These are phyloP conservation scores for Casuarina cunninghamiana DNA, from an alignment of 306 rosid genomes.

Conservation along the genomic window DNA sequence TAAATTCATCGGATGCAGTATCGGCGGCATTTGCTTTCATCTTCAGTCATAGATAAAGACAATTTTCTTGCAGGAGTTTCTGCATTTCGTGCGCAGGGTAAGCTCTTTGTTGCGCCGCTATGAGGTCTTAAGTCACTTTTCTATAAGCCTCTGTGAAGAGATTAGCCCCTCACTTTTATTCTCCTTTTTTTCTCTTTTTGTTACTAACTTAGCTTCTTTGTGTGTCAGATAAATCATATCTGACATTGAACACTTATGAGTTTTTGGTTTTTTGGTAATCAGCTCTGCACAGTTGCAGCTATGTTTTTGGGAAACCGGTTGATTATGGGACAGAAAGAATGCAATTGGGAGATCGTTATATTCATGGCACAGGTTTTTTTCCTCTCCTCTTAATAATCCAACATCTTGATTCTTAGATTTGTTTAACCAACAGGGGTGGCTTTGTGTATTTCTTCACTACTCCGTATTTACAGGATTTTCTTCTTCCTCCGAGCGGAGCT, in stretches of 20 bases:
- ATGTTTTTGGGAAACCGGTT: slow-evolving; percentile 29
- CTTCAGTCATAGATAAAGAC: slow-evolving; percentile 31
- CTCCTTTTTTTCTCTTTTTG: neutral
- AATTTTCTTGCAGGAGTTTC: slow-evolving; percentile 27
- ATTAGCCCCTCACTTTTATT: neutral
- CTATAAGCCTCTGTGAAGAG: neutral
- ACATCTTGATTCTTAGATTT: neutral
- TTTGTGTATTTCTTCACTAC: slow-evolving; percentile 16
- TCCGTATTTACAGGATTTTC: slow-evolving; percentile 40
- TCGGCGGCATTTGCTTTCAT: slow-evolving; percentile 59
- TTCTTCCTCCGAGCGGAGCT: slow-evolving; percentile 52
- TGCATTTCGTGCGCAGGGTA: slow-evolving; percentile 27
- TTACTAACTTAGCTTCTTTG: neutral
- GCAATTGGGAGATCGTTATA: slow-evolving; percentile 43
- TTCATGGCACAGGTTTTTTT: slow-evolving; percentile 76
- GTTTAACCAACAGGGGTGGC: neutral
- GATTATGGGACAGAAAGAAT: slow-evolving; percentile 28
- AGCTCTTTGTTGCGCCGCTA: neutral
- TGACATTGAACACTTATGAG: too few relatives aligned
- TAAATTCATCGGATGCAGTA: slow-evolving; percentile 38
- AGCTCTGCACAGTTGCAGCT: slow-evolving; percentile 52
- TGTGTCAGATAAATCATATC: neutral
- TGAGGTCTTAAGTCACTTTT: neutral
- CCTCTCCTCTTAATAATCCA: slow-evolving; percentile 3
- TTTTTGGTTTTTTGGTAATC: slow-evolving; percentile 17